These are phyloP conservation scores for Coemansia sp. DNA, from an alignment of 192 early-diverging fungal genomes.

Conservation along the genomic window DNA sequence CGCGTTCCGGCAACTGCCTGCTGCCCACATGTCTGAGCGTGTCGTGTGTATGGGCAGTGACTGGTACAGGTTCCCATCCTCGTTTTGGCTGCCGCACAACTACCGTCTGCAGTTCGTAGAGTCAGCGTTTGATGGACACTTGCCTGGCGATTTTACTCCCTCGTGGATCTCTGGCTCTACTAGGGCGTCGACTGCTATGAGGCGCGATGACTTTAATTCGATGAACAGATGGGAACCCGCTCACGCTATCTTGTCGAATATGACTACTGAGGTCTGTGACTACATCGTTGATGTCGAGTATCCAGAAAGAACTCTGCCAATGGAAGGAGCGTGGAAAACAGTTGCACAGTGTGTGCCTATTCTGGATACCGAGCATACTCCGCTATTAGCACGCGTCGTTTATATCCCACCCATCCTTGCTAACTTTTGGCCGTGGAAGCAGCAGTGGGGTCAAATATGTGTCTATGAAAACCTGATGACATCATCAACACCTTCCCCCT, in stretches of 20 bases:
- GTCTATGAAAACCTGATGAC: conserved; percentile 14
- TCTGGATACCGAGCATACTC: conserved; percentile 23
- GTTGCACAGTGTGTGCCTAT: conserved; percentile 26
- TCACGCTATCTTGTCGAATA: conserved; percentile 16
- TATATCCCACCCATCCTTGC: conserved; percentile 24
- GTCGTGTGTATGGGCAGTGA: conserved; percentile 86
- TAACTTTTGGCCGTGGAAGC: conserved; percentile 12
- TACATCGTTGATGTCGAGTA: conserved; percentile 30
- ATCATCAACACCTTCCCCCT: neutral
- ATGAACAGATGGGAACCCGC: conserved; percentile 39
- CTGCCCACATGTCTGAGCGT: conserved; percentile 1
- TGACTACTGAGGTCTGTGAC: conserved; percentile 21
- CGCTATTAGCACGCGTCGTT: conserved; percentile 24
- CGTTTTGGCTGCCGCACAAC: conserved; percentile 82
- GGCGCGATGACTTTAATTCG: conserved; percentile 36
- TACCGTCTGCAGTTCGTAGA: conserved; percentile 68
- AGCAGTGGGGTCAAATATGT: conserved; percentile 40
- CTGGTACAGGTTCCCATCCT: conserved; percentile 93
- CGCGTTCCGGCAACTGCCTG: conserved; percentile 60
- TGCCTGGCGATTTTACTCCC: conserved; percentile 76
- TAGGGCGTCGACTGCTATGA: conserved; percentile 17
- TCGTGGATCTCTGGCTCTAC: conserved; percentile 15
- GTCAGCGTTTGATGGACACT: conserved; percentile 68
- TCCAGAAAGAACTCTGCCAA: neutral
- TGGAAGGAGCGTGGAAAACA: neutral